A percentile compares a stretch with the other conserved stretches of the same genome.
These are phyloP conservation scores for Bullera alba DNA, from an alignment of 768 basidiomycete genomes.

Conservation along the genomic window DNA sequence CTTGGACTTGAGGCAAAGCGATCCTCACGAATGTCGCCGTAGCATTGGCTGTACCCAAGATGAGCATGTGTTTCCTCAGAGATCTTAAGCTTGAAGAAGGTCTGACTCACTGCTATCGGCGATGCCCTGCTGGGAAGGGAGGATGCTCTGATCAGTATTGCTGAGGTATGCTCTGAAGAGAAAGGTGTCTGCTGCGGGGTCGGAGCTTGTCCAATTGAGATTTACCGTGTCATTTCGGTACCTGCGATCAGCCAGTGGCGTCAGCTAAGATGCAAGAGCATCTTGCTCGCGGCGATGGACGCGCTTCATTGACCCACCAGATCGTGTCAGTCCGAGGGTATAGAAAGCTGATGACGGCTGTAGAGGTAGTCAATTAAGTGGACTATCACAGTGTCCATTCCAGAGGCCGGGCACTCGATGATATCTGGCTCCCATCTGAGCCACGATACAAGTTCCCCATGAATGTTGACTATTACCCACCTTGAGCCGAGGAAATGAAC, in stretches of 20 bases:
- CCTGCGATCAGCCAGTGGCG: slow-evolving; percentile 10
- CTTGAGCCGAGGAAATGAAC: neutral
- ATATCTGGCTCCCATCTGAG: no score
- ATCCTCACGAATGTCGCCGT: slow-evolving; percentile 24
- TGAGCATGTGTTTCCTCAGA: neutral
- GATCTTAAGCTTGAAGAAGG: neutral
- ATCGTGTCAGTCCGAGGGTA: neutral
- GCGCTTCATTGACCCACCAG: neutral
- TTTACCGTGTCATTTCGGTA: slow-evolving; percentile 35
- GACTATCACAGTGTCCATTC: neutral
- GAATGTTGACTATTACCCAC: no score
- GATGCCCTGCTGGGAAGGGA: slow-evolving; percentile 19
- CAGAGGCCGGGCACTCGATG: no score
- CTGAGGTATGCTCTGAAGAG: slow-evolving; percentile 25
- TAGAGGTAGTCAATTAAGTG: neutral
- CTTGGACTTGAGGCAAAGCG: slow-evolving; percentile 19
- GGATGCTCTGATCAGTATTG: slow-evolving; percentile 21
- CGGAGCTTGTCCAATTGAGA: slow-evolving; percentile 30
- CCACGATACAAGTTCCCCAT: no score
- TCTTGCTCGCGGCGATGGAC: neutral
- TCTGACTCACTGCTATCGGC: slow-evolving; percentile 34
- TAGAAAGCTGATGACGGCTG: neutral
- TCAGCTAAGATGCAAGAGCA: neutral
- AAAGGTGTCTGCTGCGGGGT: slow-evolving; percentile 25
- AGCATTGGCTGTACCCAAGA: slow-evolving; percentile 22